A percentile compares a stretch with the other conserved stretches of the same genome.
Conservation (phyloP, 495 filamentous ascomycete species). For the Jackrogersella minutella region DNA sequence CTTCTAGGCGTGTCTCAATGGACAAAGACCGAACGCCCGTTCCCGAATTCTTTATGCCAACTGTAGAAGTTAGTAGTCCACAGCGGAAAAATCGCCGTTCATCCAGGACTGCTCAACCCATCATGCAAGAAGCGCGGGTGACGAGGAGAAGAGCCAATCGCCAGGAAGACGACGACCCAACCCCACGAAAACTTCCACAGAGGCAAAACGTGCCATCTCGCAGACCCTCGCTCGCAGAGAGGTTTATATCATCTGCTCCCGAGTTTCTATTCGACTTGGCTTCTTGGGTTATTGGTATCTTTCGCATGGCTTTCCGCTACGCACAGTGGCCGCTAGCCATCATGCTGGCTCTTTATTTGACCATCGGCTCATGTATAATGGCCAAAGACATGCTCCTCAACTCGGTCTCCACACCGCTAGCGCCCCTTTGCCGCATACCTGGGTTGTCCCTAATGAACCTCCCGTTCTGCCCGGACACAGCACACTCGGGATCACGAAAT, state of each 20-base stretch:
- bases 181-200: neutral
- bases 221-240: conserved; percentile 24
- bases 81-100: conserved; percentile 40
- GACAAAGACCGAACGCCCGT: conserved; percentile 47
- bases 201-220: neutral
- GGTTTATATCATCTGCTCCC: conserved; percentile 38
- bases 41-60: conserved; percentile 55
- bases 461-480: conserved; percentile 63
- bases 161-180: conserved; percentile 11
- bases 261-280: conserved; percentile 44
- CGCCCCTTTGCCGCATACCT: conserved; percentile 71
- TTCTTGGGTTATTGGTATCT: conserved; percentile 58
- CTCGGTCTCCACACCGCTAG: conserved; percentile 59
- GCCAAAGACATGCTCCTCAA: conserved; percentile 60
- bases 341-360: conserved; percentile 60
- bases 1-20: conserved; percentile 46
- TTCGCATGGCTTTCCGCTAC: conserved; percentile 58
- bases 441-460: conserved; percentile 64
- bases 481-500: conserved; percentile 9
- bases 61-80: conserved; percentile 41
- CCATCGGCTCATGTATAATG: conserved; percentile 57
- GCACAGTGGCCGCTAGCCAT: conserved; percentile 64
- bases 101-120: conserved; percentile 31
- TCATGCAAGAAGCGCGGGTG: conserved; percentile 20
- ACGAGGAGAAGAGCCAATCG: conserved; percentile 39